Base-by-base conservation (phyloP, 257 asterid genomes). In the Echium plantagineum region DNA sequence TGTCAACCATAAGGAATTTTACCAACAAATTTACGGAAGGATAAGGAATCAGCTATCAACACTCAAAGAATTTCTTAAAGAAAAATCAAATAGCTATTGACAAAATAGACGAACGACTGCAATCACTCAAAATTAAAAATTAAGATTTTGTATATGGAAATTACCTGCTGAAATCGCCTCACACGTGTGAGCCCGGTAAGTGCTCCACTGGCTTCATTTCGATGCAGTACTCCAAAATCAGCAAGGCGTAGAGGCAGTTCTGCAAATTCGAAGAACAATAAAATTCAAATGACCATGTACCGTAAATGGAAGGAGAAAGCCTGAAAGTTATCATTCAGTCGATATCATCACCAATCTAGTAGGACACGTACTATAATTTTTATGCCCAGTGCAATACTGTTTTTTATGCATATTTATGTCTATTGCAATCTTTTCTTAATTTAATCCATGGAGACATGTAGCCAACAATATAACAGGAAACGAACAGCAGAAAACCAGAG, bases 141-240 rank as follows among this genome's bases (percentile, higher is more conserved):
- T 53, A 5, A 42, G 49, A 28, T 51, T 21, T 18, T 51, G 19
- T 8, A 18, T 7, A 60, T 0, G 19, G 13, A 19, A 20, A 63
- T 60, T 80, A 93, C 98, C 99, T 93, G 99, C 83, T 86, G 99
- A 69, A 89, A 93, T 74, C 99, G 78, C 80, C 99, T 86, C 49
- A 93, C 97, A 63, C 99, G 99, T 26, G 95, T 93, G 74, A 93
- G 71, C 52, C 97, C 99, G 46, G 97, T 86, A 70, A 93, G 97
- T 66, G 99, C 99, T 62, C 99, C 99, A 69, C 97, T 93, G 66
- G 94, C 94, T 74, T 93, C 99, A 69, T 93, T 93, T 60, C 99
- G 87, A 73, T 89, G 99, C 82, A 89, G 75, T 60, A 86, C 96
- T 30, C 99, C 99, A 71, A 93, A 93, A 77, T 93, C 99, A 68